Conservation (phyloP, 441 rosid species). For the Brassica balearica region DNA sequence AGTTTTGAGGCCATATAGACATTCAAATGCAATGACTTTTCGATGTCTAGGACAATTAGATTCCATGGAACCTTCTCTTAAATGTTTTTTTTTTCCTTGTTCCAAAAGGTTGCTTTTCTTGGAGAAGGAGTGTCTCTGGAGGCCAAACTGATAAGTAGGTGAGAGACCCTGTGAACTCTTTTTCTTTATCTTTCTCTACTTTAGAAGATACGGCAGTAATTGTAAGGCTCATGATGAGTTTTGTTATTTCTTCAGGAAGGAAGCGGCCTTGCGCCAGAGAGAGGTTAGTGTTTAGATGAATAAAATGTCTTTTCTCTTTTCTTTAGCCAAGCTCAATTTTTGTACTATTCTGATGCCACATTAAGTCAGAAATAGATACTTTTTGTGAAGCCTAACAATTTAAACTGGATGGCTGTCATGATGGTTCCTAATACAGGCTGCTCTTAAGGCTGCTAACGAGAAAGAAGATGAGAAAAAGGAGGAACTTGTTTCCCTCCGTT, state of each 20-base stretch:
- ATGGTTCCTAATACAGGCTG: constrained; percentile 58
- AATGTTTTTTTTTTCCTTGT: not conserved
- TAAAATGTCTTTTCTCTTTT: not conserved
- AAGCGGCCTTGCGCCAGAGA: constrained; percentile 92
- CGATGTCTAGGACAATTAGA: not conserved
- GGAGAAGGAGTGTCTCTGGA: constrained; percentile 97
- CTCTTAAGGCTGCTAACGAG: constrained; percentile 82
- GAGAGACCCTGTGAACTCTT: constrained; percentile 16
- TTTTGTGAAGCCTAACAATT: constrained; percentile 12
- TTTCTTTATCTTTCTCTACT: constrained; percentile 9
- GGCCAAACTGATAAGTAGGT: constrained; percentile 82
- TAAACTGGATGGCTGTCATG: constrained; percentile 1
- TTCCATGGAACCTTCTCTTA: not conserved
- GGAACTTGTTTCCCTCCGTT: constrained; percentile 67
- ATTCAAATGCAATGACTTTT: not conserved
- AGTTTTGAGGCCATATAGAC: not conserved
- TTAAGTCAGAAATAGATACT: not conserved
- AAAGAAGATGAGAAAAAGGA: constrained; percentile 72
- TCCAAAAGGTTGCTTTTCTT: constrained; percentile 68
- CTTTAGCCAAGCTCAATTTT: not conserved
- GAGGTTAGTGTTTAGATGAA: constrained; percentile 61
- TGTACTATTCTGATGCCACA: constrained; percentile 17
- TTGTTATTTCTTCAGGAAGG: constrained; percentile 60
- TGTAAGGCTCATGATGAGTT: constrained; percentile 14
- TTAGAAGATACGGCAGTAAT: constrained; percentile 1